Evolutionary conservation across 768 basidiomycete species (phyloP).

Genomic region (Psilocybe cyanescens): DNA sequence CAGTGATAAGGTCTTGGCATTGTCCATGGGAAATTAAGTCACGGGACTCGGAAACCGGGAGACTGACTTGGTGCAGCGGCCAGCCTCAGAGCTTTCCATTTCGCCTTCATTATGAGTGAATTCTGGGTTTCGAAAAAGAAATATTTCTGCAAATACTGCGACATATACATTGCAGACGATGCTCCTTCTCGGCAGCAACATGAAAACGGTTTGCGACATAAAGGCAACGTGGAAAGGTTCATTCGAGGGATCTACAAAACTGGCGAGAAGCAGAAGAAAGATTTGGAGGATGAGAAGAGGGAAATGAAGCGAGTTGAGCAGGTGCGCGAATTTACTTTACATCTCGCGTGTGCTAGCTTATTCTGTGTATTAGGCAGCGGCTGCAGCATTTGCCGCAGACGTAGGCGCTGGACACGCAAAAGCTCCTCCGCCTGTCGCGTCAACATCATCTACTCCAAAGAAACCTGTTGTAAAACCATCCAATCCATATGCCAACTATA

Average conservation of each 20-base stretch:
- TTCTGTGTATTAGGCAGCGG: constrained; percentile 60
- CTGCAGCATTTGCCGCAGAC: constrained; percentile 79
- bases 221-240: constrained; percentile 92
- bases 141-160: constrained; percentile 97
- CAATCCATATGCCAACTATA: constrained; percentile 82
- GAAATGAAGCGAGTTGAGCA: constrained; percentile 88
- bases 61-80: background rate
- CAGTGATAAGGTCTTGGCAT: background rate
- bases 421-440: constrained; percentile 37
- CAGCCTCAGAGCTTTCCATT: background rate
- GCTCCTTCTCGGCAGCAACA: constrained; percentile 89
- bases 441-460: constrained; percentile 33
- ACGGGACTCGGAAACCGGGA: background rate
- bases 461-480: constrained; percentile 55
- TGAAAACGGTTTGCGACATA: constrained; percentile 91
- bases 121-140: constrained; percentile 94
- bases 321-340: constrained; percentile 41
- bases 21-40: background rate
- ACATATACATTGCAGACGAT: constrained; percentile 96
- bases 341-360: background rate
- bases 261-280: constrained; percentile 86
- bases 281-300: constrained; percentile 81
- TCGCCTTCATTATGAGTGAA: constrained; percentile 70
- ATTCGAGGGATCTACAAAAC: constrained; percentile 92
- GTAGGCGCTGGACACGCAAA: constrained; percentile 69